A percentile compares a stretch with the other conserved stretches of the same genome.
Evolutionary conservation across 352 stramenopile species (phyloP).

Genomic region (Phytophthora cactorum): DNA sequence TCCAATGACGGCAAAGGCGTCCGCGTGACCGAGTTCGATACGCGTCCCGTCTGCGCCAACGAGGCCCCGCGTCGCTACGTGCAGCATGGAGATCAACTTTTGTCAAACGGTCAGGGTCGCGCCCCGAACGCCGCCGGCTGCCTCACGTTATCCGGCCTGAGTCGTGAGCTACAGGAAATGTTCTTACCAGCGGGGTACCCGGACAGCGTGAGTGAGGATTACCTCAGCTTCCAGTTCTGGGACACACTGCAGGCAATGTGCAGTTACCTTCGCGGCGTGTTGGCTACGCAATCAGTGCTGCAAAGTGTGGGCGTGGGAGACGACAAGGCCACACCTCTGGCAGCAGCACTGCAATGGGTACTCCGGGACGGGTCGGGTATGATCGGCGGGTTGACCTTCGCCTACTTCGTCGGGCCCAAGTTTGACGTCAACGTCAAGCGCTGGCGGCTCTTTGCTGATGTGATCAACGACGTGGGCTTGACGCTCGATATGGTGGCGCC

Average conservation of each 20-base stretch:
- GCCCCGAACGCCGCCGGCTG: slow-evolving; percentile 23
- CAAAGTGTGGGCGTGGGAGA: slow-evolving; percentile 94
- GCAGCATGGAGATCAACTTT: slow-evolving; percentile 42
- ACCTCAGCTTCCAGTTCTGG: slow-evolving; percentile 96
- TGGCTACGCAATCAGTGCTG: slow-evolving; percentile 93
- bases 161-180: slow-evolving; percentile 80
- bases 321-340: slow-evolving; percentile 74
- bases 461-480: slow-evolving; percentile 96
- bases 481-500: slow-evolving; percentile 89
- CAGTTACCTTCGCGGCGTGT: slow-evolving; percentile 94
- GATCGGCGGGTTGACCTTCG: slow-evolving; percentile 94
- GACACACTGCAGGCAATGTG: slow-evolving; percentile 96
- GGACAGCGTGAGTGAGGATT: slow-evolving; percentile 89
- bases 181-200: slow-evolving; percentile 88
- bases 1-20: slow-evolving; percentile 30
- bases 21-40: slow-evolving; percentile 63
- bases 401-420: slow-evolving; percentile 87
- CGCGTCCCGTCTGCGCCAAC: slow-evolving; percentile 58
- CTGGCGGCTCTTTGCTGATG: slow-evolving; percentile 96
- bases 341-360: slow-evolving; percentile 82
- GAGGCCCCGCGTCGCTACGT: slow-evolving; percentile 60
- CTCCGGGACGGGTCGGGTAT: slow-evolving; percentile 79
- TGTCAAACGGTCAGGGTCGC: slow-evolving; percentile 24
- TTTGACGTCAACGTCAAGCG: slow-evolving; percentile 97
- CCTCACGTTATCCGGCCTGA: slow-evolving; percentile 43